Base-by-base conservation (phyloP, 1,284 basidiomycete species). In the Neonothopanus nambi region DNA sequence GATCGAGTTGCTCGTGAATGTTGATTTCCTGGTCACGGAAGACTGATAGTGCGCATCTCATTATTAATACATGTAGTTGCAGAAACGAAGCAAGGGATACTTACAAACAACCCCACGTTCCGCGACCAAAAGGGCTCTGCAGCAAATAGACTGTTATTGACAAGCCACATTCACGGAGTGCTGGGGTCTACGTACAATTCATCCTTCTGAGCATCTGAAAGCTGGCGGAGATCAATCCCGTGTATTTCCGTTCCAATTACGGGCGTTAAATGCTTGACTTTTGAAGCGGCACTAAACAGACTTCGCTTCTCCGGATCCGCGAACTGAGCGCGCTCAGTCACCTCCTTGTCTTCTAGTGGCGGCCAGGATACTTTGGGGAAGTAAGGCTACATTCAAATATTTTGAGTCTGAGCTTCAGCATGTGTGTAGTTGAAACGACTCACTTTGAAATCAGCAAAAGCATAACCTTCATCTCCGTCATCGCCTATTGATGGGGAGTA, bases 1-100 rank as follows among this genome's bases (percentile, higher is more conserved):
- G 74, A 17, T 85, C 82, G 15, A 92, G 80, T 62, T 93, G 88
- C 56, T 87, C 76, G 52, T 87, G 76, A 44, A 90, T 79, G 63
- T 75, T 76, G 56, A 89, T 72, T 57, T 86, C 82, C 73, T 89
- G 87, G 59, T 88, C 81, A 47, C 84, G 84, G 71, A 87, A 81
- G 71, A 87, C 87, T 87, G 58, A 68, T 39, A 21, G 56, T 33
- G 7, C 45, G 11, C n/a, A 24, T 54, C 72, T 62, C 59, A 55
- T 20, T 38, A 13, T n/a, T n/a, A n/a, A n/a, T n/a, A n/a, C n/a
- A n/a, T n/a, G n/a, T n/a, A n/a, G n/a, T n/a, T n/a, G n/a, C n/a
- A n/a, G n/a, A n/a, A n/a, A n/a, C 45, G 3, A 51, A 35, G 40
- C 9, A 12, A 18, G 52, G 8, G 40, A 28, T 28, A 74, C 82